Base-by-base conservation (phyloP, 177 flowering plant genomes). In the Viscum album region DNA sequence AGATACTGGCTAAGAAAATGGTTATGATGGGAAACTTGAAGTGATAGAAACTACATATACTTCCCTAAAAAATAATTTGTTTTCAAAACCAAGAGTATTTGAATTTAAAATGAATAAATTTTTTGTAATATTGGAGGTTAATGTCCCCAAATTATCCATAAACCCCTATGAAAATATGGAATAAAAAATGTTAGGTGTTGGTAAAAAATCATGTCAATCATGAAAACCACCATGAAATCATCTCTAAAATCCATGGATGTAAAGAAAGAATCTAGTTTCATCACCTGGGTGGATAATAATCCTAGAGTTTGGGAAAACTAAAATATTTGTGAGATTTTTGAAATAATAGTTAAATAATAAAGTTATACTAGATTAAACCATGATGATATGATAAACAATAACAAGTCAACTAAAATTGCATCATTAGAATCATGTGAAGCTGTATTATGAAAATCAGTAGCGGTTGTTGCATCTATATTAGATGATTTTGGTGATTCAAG, bases 261-360 rank as follows among this genome's bases (percentile, higher is more conserved):
- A 35, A 86, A 85, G 79, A 83, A 83, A 74, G 70, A 56, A 41
- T 54, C 58, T 59, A 82, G 83, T 32, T 82, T 75, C 59, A 92
- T 92, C 64, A 83, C 95, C 33, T 94, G 98, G 98, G 95, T 93
- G 75, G 98, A 94, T 85, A 86, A 85, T 76, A 82, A 79, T 71
- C 45, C 4, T 70, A 76, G 67, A 66, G 37, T 64, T 70, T n/a
- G 24, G 26, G 77, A 59, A 54, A 67, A 47, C 71, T 67, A 72
- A 60, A 76, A 78, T 50, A 84, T 85, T 35, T 81, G 82, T 68
- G 79, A 84, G 71, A 35, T 75, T 72, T 76, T 67, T 47, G 82
- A 83, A 75, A 61, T 75, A 33, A 77, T 76, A 68, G 76, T 75
- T 33, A 68, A 60, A 31, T 66, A 65, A 66, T 78, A 54, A 52